These are phyloP conservation scores for Quercus glauca DNA, from an alignment of 306 rosid genomes.

Conservation along the genomic window DNA sequence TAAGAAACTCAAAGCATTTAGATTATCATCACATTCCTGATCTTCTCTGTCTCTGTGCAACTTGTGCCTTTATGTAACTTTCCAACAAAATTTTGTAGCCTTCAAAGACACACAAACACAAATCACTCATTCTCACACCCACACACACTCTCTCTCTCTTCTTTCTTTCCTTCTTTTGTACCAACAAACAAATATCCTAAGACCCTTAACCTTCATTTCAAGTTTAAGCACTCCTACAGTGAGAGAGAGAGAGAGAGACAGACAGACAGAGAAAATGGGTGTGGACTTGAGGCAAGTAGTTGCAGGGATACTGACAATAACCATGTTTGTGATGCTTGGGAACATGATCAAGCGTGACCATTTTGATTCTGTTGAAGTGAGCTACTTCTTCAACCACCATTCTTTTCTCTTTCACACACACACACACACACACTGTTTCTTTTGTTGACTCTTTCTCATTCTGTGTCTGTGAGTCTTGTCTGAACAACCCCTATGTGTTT, in stretches of 20 bases:
- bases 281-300: constrained; percentile 96
- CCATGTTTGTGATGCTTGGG: constrained; percentile 98
- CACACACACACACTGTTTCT: neutral
- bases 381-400: neutral
- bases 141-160: too few species aligned
- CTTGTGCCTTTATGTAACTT: constrained; percentile 10
- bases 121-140: neutral
- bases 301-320: constrained; percentile 78
- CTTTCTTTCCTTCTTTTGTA: too few species aligned
- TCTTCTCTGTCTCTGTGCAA: neutral
- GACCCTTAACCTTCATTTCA: neutral
- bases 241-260: constrained; percentile 17
- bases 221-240: neutral
- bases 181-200: neutral
- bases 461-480: neutral
- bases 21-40: neutral
- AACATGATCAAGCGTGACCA: constrained; percentile 98
- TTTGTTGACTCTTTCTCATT: neutral
- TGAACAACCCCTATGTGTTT: neutral
- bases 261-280: constrained; percentile 54
- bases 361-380: constrained; percentile 82
- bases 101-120: neutral
- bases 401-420: too few species aligned
- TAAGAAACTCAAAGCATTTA: neutral
- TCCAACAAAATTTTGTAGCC: neutral